These are phyloP conservation scores for Pisolithus marmoratus DNA, from an alignment of 768 basidiomycete species.

Conservation along the genomic window DNA sequence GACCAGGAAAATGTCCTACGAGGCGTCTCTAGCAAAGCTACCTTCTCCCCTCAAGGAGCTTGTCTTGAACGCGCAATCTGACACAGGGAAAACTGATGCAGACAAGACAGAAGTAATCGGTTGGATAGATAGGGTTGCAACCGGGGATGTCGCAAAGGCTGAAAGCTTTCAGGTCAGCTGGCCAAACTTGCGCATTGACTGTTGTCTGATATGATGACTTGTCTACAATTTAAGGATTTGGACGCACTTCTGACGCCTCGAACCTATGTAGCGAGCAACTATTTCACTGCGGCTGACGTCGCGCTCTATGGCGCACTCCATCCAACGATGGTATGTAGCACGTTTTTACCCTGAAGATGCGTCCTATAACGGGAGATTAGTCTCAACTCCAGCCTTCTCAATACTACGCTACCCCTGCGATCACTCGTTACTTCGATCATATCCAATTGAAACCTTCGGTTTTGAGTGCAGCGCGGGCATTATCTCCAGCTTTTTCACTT, in stretches of 20 bases:
- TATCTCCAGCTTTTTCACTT: conserved; percentile 47
- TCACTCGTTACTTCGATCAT: conserved; percentile 95
- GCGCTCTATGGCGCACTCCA: conserved; percentile 88
- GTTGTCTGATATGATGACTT: not conserved
- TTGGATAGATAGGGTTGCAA: conserved; percentile 66
- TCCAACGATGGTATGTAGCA: conserved; percentile 60
- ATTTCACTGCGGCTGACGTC: conserved; percentile 85
- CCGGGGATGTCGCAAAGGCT: conserved; percentile 42
- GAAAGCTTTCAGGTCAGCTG: conserved; percentile 45
- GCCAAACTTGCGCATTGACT: not conserved
- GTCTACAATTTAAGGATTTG: conserved; percentile 47
- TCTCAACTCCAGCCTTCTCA: conserved; percentile 64
- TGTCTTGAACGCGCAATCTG: conserved; percentile 33
- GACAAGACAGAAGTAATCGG: conserved; percentile 58
- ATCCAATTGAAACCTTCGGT: conserved; percentile 72
- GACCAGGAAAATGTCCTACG: conserved; percentile 46
- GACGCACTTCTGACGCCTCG: conserved; percentile 65
- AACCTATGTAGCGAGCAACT: conserved; percentile 83
- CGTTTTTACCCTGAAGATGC: not conserved
- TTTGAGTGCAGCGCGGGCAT: conserved; percentile 45
- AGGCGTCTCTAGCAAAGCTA: conserved; percentile 43
- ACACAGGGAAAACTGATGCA: conserved; percentile 50
- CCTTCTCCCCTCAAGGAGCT: conserved; percentile 49
- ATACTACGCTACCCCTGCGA: conserved; percentile 72
- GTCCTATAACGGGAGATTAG: conserved; percentile 32